Evolutionary conservation across 345 rosid species (phyloP).

Genomic region (Odontarrhena argentea): DNA sequence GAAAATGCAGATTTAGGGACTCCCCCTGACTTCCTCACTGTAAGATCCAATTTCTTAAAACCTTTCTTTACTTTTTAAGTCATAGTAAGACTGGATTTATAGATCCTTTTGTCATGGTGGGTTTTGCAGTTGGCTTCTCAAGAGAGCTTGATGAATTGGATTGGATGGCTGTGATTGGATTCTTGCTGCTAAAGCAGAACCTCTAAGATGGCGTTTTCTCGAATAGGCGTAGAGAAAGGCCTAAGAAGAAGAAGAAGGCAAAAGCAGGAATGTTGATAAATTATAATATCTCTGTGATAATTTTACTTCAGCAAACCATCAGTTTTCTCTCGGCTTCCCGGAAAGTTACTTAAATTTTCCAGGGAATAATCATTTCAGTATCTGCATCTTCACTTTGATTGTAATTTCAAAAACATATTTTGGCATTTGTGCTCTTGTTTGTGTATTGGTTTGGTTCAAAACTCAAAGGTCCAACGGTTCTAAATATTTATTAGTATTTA

Average conservation of each 20-base stretch:
- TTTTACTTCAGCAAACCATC: slow-evolving; percentile 28
- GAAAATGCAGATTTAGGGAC: slow-evolving; percentile 74
- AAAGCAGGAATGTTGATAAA: slow-evolving; percentile 28
- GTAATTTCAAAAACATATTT: slow-evolving; percentile 8
- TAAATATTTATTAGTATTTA: slow-evolving; percentile 14
- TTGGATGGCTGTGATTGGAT: slow-evolving; percentile 55
- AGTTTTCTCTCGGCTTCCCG: slow-evolving; percentile 29
- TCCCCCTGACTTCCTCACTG: slow-evolving; percentile 75
- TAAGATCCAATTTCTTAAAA: slow-evolving; percentile 42
- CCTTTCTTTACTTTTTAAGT: neutral
- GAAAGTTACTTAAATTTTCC: neutral
- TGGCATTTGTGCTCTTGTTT: slow-evolving; percentile 12
- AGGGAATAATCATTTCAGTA: slow-evolving; percentile 17
- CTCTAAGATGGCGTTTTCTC: slow-evolving; percentile 6
- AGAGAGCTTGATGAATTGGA: slow-evolving; percentile 70
- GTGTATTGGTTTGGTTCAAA: slow-evolving; percentile 1
- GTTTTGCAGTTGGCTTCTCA: slow-evolving; percentile 71
- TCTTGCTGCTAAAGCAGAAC: neutral
- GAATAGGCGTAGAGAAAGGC: neutral
- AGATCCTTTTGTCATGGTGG: slow-evolving; percentile 31
- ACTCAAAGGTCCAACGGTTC: slow-evolving; percentile 20
- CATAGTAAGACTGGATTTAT: slow-evolving; percentile 12
- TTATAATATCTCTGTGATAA: slow-evolving; percentile 21
- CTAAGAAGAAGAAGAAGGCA: neutral
- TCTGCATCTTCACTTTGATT: slow-evolving; percentile 16